Base-by-base conservation (phyloP, 2,329 filamentous ascomycete species). In the Penicillium sp. region DNA sequence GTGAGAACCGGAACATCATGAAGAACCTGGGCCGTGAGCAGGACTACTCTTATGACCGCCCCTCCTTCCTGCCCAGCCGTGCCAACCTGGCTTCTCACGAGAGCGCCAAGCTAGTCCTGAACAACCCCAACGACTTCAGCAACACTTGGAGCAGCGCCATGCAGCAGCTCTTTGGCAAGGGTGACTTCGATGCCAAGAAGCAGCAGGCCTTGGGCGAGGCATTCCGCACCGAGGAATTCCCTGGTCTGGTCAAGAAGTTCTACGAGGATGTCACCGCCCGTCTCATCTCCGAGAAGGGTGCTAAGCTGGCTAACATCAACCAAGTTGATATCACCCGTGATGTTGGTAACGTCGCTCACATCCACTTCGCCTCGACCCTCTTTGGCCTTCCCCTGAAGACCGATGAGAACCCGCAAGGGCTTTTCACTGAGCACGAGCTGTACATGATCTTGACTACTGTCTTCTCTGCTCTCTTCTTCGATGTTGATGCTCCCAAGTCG, bases 1-100 rank as follows among this genome's bases (percentile, higher is more conserved):
- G 78, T 0, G 90, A 92, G 68, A 94, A 91, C 71, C 75, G 81
- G 53, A 84, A 82, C 58, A 92, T 92, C 58, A 80, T 92, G 60
- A 85, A 82, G 39, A 79, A 85, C 43, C 79, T 94, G 5, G 83
- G 84, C 51, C 84, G 88, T 40, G 87, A 81, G 40, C 77, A 88
- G 26, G 77, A 86, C 24, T 95, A 92, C 74, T 85, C 83, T 69
- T 94, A 86, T 65, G 81, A 85, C 5, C 81, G 82, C 2, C 90
- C 90, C 0, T 66, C 71, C 0, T 79, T 73, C 55, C 78, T 77
- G 2, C 75, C 80, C 0, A 76, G 79, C 1, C 76, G 79, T 1
- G 75, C 87, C 21, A 79, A 84, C 55, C 75, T 90, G 56, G 78
- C 78, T 2, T 87, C 87, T 1, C 86, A 87, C 67, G 77, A 78